These are phyloP conservation scores for Fomitopsis betulina DNA, from an alignment of 1,284 basidiomycete species.

Conservation along the genomic window DNA sequence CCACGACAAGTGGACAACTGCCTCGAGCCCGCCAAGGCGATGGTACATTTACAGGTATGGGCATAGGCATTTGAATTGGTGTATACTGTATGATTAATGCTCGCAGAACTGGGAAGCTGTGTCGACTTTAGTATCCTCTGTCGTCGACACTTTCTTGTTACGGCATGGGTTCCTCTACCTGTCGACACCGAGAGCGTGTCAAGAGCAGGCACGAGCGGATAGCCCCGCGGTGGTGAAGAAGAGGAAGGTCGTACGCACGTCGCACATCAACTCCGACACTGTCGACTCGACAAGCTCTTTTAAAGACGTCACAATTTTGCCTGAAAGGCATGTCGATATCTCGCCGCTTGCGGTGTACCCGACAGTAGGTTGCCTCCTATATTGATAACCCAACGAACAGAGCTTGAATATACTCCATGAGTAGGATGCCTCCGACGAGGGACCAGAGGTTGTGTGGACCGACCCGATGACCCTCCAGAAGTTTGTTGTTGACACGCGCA, in stretches of 20 bases:
- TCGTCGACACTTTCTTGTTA: constrained; percentile 61
- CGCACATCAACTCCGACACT: background rate
- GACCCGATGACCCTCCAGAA: constrained; percentile 63
- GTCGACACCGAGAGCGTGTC: background rate
- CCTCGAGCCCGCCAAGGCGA: constrained; percentile 70
- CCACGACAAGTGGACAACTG: constrained; percentile 68
- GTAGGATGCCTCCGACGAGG: background rate
- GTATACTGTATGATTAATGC: background rate
- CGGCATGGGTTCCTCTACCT: constrained; percentile 54
- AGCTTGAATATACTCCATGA: background rate
- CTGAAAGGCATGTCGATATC: background rate
- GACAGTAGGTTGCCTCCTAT: background rate
- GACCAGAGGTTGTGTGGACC: constrained; percentile 38
- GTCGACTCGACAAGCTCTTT: background rate
- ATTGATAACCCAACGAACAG: too few relatives aligned
- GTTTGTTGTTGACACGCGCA: constrained; percentile 65
- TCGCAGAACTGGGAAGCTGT: constrained; percentile 51
- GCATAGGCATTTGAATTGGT: background rate
- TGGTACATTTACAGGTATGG: constrained; percentile 64
- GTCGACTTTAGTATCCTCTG: constrained; percentile 48
- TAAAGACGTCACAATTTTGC: background rate
- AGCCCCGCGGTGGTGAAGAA: constrained; percentile 17
- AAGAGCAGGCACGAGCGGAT: background rate
- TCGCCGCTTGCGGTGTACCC: background rate
- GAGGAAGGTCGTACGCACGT: constrained; percentile 9